These are phyloP conservation scores for Volvox africanus DNA, from an alignment of 139 green algal species.

Conservation along the genomic window DNA sequence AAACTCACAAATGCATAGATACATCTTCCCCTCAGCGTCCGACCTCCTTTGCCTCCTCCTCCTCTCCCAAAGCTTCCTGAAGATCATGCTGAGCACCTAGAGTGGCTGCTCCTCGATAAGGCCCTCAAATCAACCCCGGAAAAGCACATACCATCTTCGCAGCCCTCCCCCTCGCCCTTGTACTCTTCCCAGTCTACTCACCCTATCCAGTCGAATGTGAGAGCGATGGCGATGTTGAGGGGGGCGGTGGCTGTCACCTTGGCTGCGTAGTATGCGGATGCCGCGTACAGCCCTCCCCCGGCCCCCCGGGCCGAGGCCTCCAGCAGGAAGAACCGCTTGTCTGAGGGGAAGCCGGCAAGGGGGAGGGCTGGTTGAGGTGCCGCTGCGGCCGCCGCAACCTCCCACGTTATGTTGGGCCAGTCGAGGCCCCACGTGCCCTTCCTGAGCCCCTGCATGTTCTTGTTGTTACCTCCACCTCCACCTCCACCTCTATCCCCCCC, in stretches of 20 bases:
- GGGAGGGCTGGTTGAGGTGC: no score
- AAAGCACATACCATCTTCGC: no score
- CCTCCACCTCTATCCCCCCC: neutral
- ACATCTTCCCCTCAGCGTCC: no score
- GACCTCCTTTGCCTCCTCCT: no score
- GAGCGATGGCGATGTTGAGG: conserved; percentile 64
- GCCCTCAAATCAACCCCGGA: no score
- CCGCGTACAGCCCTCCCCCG: conserved; percentile 59
- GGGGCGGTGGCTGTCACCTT: conserved; percentile 64
- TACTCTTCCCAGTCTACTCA: conserved; percentile 7
- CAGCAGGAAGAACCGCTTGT: conserved; percentile 64
- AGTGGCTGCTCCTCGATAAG: no score
- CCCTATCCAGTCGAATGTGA: conserved; percentile 52
- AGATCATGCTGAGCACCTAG: no score
- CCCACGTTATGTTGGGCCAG: no score
- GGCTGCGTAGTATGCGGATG: conserved; percentile 65
- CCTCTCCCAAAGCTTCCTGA: no score
- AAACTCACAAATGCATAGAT: no score
- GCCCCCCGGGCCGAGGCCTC: conserved; percentile 40
- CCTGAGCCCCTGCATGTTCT: neutral
- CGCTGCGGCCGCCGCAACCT: no score
- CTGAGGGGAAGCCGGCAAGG: neutral
- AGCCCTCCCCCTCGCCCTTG: no score
- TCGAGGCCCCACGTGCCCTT: neutral
- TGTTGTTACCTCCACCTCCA: neutral